Percentiles rank a stretch among this genome's conserved stretches.
These are phyloP conservation scores for Andrographis paniculata DNA, from an alignment of 305 asterid genomes.

Conservation along the genomic window DNA sequence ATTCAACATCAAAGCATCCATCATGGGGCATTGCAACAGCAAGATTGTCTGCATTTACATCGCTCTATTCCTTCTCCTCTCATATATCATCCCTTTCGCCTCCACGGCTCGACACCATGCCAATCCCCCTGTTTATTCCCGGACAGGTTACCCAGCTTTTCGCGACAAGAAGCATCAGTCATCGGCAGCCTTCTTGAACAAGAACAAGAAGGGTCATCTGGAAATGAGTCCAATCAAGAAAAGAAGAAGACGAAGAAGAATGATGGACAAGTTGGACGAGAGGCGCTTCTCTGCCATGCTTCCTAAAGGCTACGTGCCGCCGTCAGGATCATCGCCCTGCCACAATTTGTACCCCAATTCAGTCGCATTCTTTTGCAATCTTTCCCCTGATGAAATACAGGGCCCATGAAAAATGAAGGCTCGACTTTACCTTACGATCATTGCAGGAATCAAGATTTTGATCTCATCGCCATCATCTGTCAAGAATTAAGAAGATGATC, in stretches of 20 bases:
- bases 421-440: no score
- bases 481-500: no score
- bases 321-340: constrained; percentile 72
- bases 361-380: constrained; percentile 46
- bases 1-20: no score
- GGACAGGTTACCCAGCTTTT: no score
- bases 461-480: no score
- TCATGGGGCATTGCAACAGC: constrained; percentile 5
- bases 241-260: constrained; percentile 14
- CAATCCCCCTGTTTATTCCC: no score
- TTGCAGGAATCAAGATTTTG: no score
- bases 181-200: no score
- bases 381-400: constrained; percentile 9
- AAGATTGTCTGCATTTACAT: no score
- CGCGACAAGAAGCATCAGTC: no score
- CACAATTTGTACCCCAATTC: constrained; percentile 54
- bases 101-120: no score
- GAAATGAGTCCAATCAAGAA: background rate
- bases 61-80: constrained; percentile 10
- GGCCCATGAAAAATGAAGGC: background rate
- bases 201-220: no score
- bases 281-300: constrained; percentile 56
- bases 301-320: constrained; percentile 72
- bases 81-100: constrained; percentile 13
- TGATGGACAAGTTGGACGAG: constrained; percentile 16